Percentiles rank a stretch among this genome's conserved stretches.
These are phyloP conservation scores for Eudorina sp. DNA, from an alignment of 139 green algal genomes.

Conservation along the genomic window DNA sequence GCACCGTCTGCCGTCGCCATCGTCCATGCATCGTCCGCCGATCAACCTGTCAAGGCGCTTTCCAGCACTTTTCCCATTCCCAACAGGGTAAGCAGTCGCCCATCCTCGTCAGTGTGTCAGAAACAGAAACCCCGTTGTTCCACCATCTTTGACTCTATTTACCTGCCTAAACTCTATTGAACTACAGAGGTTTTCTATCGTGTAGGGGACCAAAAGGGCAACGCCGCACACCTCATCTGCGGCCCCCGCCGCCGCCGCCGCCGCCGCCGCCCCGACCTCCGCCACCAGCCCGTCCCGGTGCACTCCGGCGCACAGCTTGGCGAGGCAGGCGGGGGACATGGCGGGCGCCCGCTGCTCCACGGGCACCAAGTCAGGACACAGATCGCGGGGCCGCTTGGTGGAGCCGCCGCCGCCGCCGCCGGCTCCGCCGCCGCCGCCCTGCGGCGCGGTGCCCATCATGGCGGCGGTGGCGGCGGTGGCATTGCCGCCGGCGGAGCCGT, in stretches of 20 bases:
- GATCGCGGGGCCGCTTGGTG: not conserved
- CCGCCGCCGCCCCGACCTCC: slow-evolving; percentile 54
- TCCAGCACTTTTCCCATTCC: no score
- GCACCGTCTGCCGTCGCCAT: no score
- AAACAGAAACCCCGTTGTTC: no score
- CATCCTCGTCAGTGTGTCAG: no score
- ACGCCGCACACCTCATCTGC: no score
- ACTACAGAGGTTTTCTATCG: no score
- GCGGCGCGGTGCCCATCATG: not conserved
- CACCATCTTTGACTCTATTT: no score
- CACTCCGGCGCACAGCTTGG: slow-evolving; percentile 54
- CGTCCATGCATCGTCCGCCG: no score
- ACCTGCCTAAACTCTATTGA: no score
- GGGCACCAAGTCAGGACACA: slow-evolving; percentile 27
- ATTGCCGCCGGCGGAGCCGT: slow-evolving; percentile 21
- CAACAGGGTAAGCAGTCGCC: no score
- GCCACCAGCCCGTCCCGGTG: slow-evolving; percentile 50
- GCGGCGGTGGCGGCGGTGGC: not conserved
- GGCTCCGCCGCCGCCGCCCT: not conserved
- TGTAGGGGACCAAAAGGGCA: no score
- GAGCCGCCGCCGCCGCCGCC: not conserved
- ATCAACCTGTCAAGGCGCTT: no score
- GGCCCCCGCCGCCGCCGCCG: slow-evolving; percentile 47
- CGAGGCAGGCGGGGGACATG: slow-evolving; percentile 50
- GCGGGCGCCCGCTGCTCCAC: slow-evolving; percentile 48